Base-by-base conservation (phyloP, 2,329 filamentous ascomycete species). In the Alternaria burnsii region DNA sequence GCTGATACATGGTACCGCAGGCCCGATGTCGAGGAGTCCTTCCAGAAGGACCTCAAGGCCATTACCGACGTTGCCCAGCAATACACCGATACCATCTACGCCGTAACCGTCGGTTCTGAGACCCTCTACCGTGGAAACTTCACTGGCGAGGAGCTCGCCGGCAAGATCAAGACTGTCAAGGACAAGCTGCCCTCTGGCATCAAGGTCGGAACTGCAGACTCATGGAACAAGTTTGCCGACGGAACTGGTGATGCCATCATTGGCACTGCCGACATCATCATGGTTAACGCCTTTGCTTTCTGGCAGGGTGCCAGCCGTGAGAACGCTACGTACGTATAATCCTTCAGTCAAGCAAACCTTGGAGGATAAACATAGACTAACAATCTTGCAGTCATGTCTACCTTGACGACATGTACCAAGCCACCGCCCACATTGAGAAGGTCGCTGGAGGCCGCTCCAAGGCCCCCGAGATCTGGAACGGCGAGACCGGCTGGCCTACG, bases 231-330 rank as follows among this genome's bases (percentile, higher is more conserved):
- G 78, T 89, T 83, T 71, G 83, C 85, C 47, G 89, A 91, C 73
- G 89, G 88, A 40, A 90, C 89, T 26, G 89, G 86, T 40, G 86
- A 91, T 75, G 81, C 85, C 14, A 80, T 91, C 65, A 86, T 91
- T 70, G 84, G 83, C 47, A 85, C 84, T 52, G 87, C 90, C 52
- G 86, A 85, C 57, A 83, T 91, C 59, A 79, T 89, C 58, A 81
- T 92, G 62, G 83, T 86, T 74, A 91, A 92, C 73, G 89, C 87
- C 26, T 92, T 92, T 74, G 85, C 87, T 32, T 92, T 90, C 83
- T 91, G 89, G 89, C 89, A 92, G 76, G 88, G 85, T 42, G 84
- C 85, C 73, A 80, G 80, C 46, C 85, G 85, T 63, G 79, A 80
- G 58, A 87, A 89, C 69, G 86, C 86, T 34, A 86, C 86, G 51